phyloP scores from a whole-genome alignment of 306 rosid genomes.

The Vigna radiata region DNA sequence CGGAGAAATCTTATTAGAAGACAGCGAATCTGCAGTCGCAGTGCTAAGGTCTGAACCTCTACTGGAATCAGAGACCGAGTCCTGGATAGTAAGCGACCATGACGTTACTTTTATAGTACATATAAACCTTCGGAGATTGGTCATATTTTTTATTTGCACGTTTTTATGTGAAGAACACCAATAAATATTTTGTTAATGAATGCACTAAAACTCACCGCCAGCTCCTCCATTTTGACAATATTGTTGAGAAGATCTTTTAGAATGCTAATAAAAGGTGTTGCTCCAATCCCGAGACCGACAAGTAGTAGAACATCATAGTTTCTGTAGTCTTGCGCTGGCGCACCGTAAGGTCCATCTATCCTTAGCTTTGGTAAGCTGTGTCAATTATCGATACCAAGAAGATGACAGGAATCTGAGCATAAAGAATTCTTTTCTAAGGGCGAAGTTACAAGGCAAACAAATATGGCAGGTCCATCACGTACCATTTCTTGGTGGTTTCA shows the following conservation, averaged over 20 bases:
- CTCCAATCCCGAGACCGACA: slow-evolving; percentile 97
- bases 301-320: slow-evolving; percentile 90
- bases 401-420: slow-evolving; percentile 13
- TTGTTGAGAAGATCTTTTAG: slow-evolving; percentile 87
- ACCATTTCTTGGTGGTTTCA: slow-evolving; percentile 90
- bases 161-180: slow-evolving; percentile 1
- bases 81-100: slow-evolving; percentile 57
- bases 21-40: slow-evolving; percentile 55
- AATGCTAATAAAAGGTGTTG: slow-evolving; percentile 96
- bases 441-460: slow-evolving; percentile 31
- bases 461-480: background rate
- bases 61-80: slow-evolving; percentile 62
- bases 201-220: slow-evolving; percentile 68
- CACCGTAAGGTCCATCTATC: slow-evolving; percentile 97
- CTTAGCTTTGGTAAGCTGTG: slow-evolving; percentile 85
- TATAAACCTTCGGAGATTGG: background rate
- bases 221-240: slow-evolving; percentile 87
- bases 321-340: slow-evolving; percentile 88
- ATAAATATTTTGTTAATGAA: background rate
- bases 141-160: background rate
- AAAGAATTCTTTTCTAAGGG: slow-evolving; percentile 4
- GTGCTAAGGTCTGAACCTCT: slow-evolving; percentile 62
- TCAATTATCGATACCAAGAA: slow-evolving; percentile 23
- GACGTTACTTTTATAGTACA: slow-evolving; percentile 3
- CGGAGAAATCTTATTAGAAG: slow-evolving; percentile 58